Base-by-base conservation (phyloP, 345 rosid species). In the Pseudoturritis turrita region DNA sequence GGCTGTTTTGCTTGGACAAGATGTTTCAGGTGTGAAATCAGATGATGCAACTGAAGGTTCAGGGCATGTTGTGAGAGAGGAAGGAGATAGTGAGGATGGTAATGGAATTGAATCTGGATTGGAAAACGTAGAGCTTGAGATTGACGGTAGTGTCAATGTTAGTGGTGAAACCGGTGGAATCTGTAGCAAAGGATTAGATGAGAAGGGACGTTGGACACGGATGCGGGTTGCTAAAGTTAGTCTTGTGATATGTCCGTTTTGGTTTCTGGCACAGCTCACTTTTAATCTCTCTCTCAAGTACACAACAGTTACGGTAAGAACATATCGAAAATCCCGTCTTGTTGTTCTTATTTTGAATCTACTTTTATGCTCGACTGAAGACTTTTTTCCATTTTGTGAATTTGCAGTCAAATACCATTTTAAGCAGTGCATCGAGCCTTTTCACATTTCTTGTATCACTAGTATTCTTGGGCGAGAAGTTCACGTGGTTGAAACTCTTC, bases 221-320 rank as follows among this genome's bases (percentile, higher is more conserved):
- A 64, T 78, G 77, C 84, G 96, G 64, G 88, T 95, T 58, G 96
- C 97, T 2, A 87, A 85, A 80, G 95, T 82, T 62, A 95, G 99
- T 72, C 82, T 94, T 72, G 23, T 81, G 44, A 80, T 94, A 35
- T 88, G 95, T 80, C 98, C 96, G 7, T 89, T 89, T 83, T 94
- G 98, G 98, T 94, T 94, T 74, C 66, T 91, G 40, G 98, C 98
- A 0, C 97, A 91, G 81, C 85, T 94, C 71, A 80, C 91, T 41
- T 94, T 94, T 75, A 91, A 94, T 79, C 84, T 94, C 51, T 94
- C 98, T 9, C 75, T 94, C 73, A 91, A 94, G 82, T 91, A 91
- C 74, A 91, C 98, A 37, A 85, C 96, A 0, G 96, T 91, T 25
- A 94, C 97, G 33, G 97, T 94, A 81, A 82, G 89, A 41, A 23